Base-by-base conservation (phyloP, 257 asterid species). In the Solanum dulcamara region DNA sequence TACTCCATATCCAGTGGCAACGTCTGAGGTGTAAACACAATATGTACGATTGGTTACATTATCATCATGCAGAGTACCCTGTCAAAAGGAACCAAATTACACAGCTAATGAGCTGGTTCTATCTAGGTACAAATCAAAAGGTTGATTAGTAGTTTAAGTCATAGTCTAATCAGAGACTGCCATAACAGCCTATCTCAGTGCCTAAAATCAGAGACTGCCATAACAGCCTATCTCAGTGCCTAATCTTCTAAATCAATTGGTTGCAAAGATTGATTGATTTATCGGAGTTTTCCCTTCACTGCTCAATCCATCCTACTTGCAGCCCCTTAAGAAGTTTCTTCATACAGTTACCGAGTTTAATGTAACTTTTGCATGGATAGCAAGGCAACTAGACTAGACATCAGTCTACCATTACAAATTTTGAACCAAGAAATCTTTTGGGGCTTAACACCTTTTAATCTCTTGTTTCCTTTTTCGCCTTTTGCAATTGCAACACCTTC, bases 1-100 rank as follows among this genome's bases (percentile, higher is more conserved):
- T 13, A 93, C 98, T 66, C 98, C 99, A 84, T 95, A 96, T 75
- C 99, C 99, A 55, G 98, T 93, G 40, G 98, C 98, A 85, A 91
- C 95, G 87, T 94, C 97, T 4, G 99, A 95, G 88, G 90, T 87
- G 92, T 95, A 96, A 88, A 93, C 91, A 68, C 99, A 96, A 83
- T 92, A 96, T 51, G 99, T 97, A 81, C 88, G 92, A 90, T 95
- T 95, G 57, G 95, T 88, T 62, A 80, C 35, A 18, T 60, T 89
- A 85, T 93, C 98, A 60, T 50, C 86, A 32, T 68, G 92, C 38
- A 92, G 87, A 42, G 79, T 82, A 74, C 98, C 99, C 98, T 96
- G 93, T 53, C 87, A 74, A 84, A 83, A 83, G 86, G 35, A 42
- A 66, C 30, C n/a, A 60, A 89, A 57, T 33, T 62, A 35, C 44